Base-by-base conservation (phyloP, 768 basidiomycete species). In the Phaeolepiota aurea region DNA sequence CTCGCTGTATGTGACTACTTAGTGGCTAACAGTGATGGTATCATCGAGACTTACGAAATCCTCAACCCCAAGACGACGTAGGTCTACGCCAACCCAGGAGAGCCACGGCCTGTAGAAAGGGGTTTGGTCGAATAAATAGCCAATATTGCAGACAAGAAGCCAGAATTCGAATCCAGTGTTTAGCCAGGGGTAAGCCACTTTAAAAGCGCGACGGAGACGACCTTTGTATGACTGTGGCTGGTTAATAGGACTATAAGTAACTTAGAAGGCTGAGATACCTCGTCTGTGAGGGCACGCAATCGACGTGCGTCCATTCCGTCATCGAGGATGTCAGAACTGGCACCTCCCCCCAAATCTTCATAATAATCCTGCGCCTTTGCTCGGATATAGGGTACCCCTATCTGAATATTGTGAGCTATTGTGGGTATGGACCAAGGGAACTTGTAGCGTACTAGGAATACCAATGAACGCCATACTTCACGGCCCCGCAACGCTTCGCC, bases 61-160 rank as follows among this genome's bases (percentile, higher is more conserved):
- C 38, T 87, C 87, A 16, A 78, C 63, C 20, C 79, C 76, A 41
- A 92, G 67, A 32, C 96, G 74, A 25, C 87, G 79, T 12, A 97
- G 61, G 50, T 89, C 85, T 4, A 94, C 67, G 4, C 88, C 83
- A 32, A 92, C 74, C 83, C 85, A 86, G 16, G 74, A 67, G 37
- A 96, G 64, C 93, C 93, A 98, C 10, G 94, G 92, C 49, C 93
- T 76, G 60, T 94, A 91, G 54, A 79, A 84, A 3, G 82, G 74
- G 13, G 85, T 88, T 58, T 71, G 73, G 47, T 91, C 89, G 53
- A 96, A 97, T 11, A 97, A 70, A 62, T 96, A 98, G 11, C 81
- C 79, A 35, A 97, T 61, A 56, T 96, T 97, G 68, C 79, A 90
- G 3, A 72, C 61, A 4, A 97, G 69, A 41, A 93, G 64, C 77